A percentile compares a stretch with the other conserved stretches of the same genome.
Conservation (phyloP, 2,329 filamentous ascomycete species). For the Fusarium denticulatum region DNA sequence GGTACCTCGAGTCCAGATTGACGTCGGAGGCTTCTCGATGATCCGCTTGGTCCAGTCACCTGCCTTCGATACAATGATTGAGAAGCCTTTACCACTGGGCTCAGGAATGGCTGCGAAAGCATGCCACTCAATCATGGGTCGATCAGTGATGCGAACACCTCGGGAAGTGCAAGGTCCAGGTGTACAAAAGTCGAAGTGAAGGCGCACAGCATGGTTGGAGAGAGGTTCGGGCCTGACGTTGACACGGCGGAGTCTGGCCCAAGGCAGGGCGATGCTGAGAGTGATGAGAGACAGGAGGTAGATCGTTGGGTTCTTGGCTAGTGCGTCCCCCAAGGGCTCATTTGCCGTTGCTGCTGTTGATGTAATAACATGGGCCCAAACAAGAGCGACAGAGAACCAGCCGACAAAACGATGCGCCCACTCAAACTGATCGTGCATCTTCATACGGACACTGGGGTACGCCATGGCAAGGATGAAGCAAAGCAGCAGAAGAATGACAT, state of each 20-base stretch:
- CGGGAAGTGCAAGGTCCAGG: constrained; percentile 45
- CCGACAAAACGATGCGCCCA: constrained; percentile 73
- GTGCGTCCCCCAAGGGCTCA: constrained; percentile 2
- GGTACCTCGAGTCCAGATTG: constrained; percentile 71
- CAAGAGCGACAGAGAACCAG: constrained; percentile 68
- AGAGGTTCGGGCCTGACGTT: constrained; percentile 69
- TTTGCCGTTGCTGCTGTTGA: constrained; percentile 55
- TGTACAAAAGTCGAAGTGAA: constrained; percentile 70
- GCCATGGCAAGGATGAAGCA: constrained; percentile 41
- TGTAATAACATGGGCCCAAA: constrained; percentile 68
- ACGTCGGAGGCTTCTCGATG: constrained; percentile 66
- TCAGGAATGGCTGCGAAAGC: constrained; percentile 75
- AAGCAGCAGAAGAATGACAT: constrained; percentile 31
- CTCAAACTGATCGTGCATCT: constrained; percentile 72
- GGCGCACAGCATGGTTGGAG: constrained; percentile 74
- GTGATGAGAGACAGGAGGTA: constrained; percentile 18
- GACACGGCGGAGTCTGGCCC: constrained; percentile 73
- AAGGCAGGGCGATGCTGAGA: constrained; percentile 48
- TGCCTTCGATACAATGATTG: constrained; percentile 71
- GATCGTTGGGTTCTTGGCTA: constrained; percentile 16
- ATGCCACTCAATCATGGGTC: constrained; percentile 73
- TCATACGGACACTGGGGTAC: constrained; percentile 38
- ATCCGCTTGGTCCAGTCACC: constrained; percentile 74
- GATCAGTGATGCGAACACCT: constrained; percentile 63
- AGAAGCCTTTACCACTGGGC: constrained; percentile 62